Base-by-base conservation (phyloP, 225 moss, liverwort and hornwort genomes). In the Sphagnum tenellum region DNA sequence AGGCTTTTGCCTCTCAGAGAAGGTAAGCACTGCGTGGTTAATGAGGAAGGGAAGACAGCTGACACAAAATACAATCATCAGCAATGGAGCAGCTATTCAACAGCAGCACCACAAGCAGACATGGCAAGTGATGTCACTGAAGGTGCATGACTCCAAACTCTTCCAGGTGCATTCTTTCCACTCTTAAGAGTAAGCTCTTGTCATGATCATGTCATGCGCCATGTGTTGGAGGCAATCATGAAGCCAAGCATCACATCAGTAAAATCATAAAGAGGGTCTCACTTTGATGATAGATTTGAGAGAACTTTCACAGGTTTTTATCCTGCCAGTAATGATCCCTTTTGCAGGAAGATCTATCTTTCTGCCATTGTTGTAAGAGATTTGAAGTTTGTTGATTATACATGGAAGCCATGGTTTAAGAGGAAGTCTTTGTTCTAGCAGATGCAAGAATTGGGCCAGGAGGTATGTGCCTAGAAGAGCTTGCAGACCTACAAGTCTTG, bases 381-480 rank as follows among this genome's bases (percentile, higher is more conserved):
- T 56, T 56, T 56, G 11, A 13, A 13, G 12, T 13, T 11, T 13
- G 12, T 56, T 13, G 14, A 7, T 56, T 5, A 11, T 2, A 11
- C 56, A 10, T 4, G 56, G 56, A 56, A 13, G 11, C 56, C 56
- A 11, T 56, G 11, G 56, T 4, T 56, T 10, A 56, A 11, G 9
- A 6, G 53, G 4, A 62, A 54, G 44, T 12, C 57, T 10, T 54
- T 29, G 7, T 54, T 54, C 45, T 45, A 14, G 54, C 54, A 69
- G 69, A 75, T 3, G 56, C 71, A 9, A 73, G 58, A n/a, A 72
- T 4, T 46, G 72, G 80, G 50, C 64, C 71, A 1, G 70, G 60
- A 68, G 84, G 84, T 46, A 80, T 84, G 84, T 70, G 70, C 4
- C 74, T 70, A 4, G 80, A 80, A 4, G 84, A 84, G 61, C 69